These are phyloP conservation scores for Tricholoma bakamatsutake DNA, from an alignment of 768 basidiomycete genomes.

Conservation along the genomic window DNA sequence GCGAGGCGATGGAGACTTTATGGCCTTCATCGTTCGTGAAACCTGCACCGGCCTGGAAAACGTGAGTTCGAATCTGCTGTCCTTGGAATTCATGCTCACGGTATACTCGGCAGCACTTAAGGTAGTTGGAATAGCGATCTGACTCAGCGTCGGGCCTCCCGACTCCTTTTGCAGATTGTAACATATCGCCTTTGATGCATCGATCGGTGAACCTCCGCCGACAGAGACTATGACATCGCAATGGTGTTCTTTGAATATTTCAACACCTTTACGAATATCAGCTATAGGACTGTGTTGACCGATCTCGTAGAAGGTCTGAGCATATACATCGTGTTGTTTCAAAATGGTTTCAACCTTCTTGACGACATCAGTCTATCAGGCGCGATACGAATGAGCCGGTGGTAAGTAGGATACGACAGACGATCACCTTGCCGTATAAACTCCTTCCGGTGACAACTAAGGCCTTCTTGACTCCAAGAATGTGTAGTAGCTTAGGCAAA, in stretches of 20 bases:
- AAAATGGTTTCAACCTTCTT: constrained; percentile 50
- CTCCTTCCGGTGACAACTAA: constrained; percentile 69
- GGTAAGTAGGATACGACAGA: not conserved
- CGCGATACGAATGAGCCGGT: not conserved
- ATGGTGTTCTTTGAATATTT: constrained; percentile 45
- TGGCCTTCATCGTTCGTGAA: constrained; percentile 64
- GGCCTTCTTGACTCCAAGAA: constrained; percentile 54
- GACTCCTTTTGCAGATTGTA: constrained; percentile 54
- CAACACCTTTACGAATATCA: constrained; percentile 53
- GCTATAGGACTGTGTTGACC: constrained; percentile 68
- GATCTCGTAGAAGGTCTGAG: constrained; percentile 66
- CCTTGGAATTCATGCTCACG: constrained; percentile 27
- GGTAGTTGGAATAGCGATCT: constrained; percentile 81
- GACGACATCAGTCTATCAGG: constrained; percentile 52
- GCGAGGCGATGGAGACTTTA: constrained; percentile 54
- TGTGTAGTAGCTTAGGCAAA: constrained; percentile 54
- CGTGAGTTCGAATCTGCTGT: not conserved
- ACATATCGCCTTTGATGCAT: constrained; percentile 69
- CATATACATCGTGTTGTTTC: constrained; percentile 51
- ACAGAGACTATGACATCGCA: constrained; percentile 69
- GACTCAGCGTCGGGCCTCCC: constrained; percentile 46
- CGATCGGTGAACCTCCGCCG: constrained; percentile 79
- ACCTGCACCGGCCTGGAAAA: constrained; percentile 53
- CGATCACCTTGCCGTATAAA: constrained; percentile 52
- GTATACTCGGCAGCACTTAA: constrained; percentile 75